Base-by-base conservation (phyloP, 2,329 filamentous ascomycete genomes). In the Xylariales sp. region DNA sequence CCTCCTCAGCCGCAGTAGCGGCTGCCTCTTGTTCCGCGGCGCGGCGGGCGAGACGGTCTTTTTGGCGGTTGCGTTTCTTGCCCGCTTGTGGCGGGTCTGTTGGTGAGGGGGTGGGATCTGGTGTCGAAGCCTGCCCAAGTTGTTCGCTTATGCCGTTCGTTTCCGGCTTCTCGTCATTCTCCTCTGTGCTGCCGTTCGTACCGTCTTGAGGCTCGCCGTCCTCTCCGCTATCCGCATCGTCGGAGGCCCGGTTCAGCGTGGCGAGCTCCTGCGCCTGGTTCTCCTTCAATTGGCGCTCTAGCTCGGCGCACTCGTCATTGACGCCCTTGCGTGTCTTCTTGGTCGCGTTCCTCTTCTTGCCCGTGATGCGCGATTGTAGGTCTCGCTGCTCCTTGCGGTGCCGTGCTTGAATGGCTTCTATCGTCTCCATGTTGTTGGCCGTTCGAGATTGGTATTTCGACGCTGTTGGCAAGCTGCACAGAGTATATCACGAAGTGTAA, bases 281-380 rank as follows among this genome's bases (percentile, higher is more conserved):
- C 54, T 86, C 82, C 47, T 78, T 80, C 31, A 87, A 58, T 42
- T 78, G 65, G 6, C 76, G 69, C 61, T 91, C 86, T 49, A 88
- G 69, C 40, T 77, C 71, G 46, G 84, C 83, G 51, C 87, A 88
- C 59, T 91, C 86, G 39, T 84, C 74, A 29, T 85, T 88, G 56
- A 91, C 71, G 20, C 83, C 82, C 60, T 84, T 88, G 56, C 70
- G 79, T 52, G 75, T 90, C 79, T 81, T 88, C 68, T 97, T 98
- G 34, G 85, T 94, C 12, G 93, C 90, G 52, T 86, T 84, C 72
- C 96, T 97, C 74, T 96, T 98, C 75, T 96, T 97, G 66, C 85
- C 89, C 4, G 88, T 96, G 57, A 94, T 82, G 45, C 84, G 82
- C 38, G 80, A 77, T 62, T 95, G 87, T 19, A 98, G 74, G 46